Evolutionary conservation across 202 grass and related monocot genomes (phyloP), one percentile per base, ranked within the genome.

Genomic region (Panicum virgatum): DNA sequence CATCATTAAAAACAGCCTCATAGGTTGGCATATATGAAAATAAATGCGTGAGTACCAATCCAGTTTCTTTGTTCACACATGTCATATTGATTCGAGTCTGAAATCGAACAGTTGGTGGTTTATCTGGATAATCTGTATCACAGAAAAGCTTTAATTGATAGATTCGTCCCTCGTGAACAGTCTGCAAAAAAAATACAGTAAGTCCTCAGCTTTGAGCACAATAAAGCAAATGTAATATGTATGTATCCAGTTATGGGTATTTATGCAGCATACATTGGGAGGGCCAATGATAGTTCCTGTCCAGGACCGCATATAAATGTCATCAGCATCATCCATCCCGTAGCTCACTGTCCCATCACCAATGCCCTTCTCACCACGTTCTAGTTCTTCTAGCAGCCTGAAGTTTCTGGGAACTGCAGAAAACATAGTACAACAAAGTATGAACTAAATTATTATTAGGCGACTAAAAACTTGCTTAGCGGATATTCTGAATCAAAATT

Each of bases 301-400:
- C 92, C 92, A 95, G 71, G 90, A 95, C 22, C 85, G 87, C 92
- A 95, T 92, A 65, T 86, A 90, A 76, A 90, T 90, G 48, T 94
- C 92, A 84, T 94, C 92, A 84, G 85, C 69, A 90, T 94, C 87
- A 83, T 92, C 92, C 92, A 94, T 94, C 58, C 92, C 92, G 75
- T 95, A 92, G 78, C 92, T 95, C 79, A 92, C 92, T 16, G 90
- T 90, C 61, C 90, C 92, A 90, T 95, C 92, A 81, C 92, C 87
- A 37, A 94, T 88, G 46, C 90, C 92, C 62, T 95, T 92, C 84
- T 95, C 92, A 54, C 92, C 92, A 74, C 92, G 81, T 57, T 92
- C 90, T 61, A 92, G 90, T 62, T 95, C 92, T 86, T 95, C 92
- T 38, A 95, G 62, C 52, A 95, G 78, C 78, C 87, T 95, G 56